phyloP scores from a whole-genome alignment of 2,329 filamentous ascomycete genomes.

The Neonectria hederae region DNA sequence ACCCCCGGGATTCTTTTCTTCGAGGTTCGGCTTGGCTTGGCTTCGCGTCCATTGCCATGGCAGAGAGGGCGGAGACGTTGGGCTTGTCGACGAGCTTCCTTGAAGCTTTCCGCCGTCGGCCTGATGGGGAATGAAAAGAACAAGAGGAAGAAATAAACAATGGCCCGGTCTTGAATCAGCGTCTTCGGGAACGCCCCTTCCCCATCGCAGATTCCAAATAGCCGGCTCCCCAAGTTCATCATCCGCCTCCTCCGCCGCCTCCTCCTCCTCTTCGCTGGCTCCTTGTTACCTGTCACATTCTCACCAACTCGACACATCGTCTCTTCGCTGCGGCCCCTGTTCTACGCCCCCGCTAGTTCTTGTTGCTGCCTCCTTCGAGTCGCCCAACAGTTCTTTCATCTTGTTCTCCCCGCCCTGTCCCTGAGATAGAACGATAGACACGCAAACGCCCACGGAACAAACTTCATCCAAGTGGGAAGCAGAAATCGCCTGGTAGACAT shows the following conservation, averaged over 20 bases:
- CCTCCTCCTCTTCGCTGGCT: neutral
- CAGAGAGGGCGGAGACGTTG: too few relatives aligned
- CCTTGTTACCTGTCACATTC: conserved; percentile 17
- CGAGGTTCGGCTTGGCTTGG: neutral
- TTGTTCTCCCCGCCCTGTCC: neutral
- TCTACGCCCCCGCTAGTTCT: neutral
- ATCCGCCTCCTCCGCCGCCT: neutral
- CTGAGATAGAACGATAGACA: too few relatives aligned
- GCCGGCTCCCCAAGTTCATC: neutral
- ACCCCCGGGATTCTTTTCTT: neutral
- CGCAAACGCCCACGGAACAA: neutral
- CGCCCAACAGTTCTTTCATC: neutral
- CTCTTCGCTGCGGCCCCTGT: neutral
- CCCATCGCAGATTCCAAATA: neutral
- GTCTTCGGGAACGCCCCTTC: neutral
- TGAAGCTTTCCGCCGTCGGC: neutral
- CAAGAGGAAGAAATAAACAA: neutral
- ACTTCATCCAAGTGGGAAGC: neutral
- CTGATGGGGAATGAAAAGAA: neutral
- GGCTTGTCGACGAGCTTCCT: neutral
- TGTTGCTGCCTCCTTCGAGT: neutral
- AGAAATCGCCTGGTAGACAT: neutral
- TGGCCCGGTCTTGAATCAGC: too few relatives aligned
- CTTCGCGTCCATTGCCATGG: neutral
- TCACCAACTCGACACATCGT: conserved; percentile 1